A percentile compares a stretch with the other conserved stretches of the same genome.
These are phyloP conservation scores for Hydnomerulius pinastri DNA, from an alignment of 768 basidiomycete genomes.

Conservation along the genomic window DNA sequence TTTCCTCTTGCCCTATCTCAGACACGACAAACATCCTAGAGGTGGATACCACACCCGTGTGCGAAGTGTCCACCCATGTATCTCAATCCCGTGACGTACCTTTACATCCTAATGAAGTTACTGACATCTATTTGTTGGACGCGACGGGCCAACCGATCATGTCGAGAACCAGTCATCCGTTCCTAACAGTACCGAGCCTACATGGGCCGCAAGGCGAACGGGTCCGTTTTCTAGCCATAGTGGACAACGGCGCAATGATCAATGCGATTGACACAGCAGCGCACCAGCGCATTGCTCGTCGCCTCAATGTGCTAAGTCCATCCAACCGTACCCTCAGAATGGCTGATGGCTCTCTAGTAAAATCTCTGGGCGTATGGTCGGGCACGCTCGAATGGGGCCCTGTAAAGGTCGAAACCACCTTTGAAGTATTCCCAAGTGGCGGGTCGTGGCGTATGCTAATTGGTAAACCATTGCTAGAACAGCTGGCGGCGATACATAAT, in stretches of 20 bases:
- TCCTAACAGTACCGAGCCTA: neutral
- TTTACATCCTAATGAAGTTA: neutral
- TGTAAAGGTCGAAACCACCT: neutral
- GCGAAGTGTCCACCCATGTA: too few relatives aligned
- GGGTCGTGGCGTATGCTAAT: constrained; percentile 17
- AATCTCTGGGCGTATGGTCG: neutral
- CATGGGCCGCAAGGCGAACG: constrained; percentile 16
- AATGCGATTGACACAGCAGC: constrained; percentile 10
- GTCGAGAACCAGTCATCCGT: neutral
- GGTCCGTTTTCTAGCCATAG: constrained; percentile 3
- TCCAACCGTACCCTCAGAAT: neutral
- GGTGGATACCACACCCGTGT: too few relatives aligned
- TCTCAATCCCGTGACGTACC: neutral
- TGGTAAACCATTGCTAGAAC: constrained; percentile 19
- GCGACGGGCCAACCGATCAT: neutral
- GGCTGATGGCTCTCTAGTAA: neutral
- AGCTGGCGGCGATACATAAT: constrained; percentile 14
- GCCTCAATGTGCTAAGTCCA: neutral
- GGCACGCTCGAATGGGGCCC: constrained; percentile 14
- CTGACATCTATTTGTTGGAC: constrained; percentile 2
- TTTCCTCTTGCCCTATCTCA: too few relatives aligned
- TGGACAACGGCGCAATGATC: constrained; percentile 20
- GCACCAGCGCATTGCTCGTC: neutral
- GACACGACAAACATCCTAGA: too few relatives aligned
- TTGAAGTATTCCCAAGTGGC: constrained; percentile 27